These are phyloP conservation scores for Jaapia argillacea DNA, from an alignment of 768 basidiomycete genomes.

Conservation along the genomic window DNA sequence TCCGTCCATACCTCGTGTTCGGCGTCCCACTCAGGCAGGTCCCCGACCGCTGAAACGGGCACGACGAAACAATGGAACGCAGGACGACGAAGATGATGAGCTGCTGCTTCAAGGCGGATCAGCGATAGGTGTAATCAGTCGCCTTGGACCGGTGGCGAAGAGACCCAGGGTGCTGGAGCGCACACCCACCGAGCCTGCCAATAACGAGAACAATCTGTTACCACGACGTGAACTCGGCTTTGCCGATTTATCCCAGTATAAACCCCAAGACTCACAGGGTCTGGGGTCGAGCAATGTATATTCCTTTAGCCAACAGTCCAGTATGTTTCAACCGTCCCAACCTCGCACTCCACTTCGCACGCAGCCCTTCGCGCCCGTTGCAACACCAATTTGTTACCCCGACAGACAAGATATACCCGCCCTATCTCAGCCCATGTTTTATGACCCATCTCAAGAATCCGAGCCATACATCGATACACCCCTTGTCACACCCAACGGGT, in stretches of 20 bases:
- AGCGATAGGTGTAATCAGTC: too few relatives aligned
- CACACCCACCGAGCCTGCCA: conserved; percentile 24
- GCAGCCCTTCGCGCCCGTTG: not conserved
- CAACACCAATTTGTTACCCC: not conserved
- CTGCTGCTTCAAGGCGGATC: too few relatives aligned
- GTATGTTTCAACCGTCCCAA: too few relatives aligned
- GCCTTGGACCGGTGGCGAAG: conserved; percentile 6
- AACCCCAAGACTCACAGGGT: not conserved
- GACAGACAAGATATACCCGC: not conserved
- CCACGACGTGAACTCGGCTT: conserved; percentile 1
- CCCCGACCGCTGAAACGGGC: conserved; percentile 27
- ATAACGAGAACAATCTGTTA: conserved; percentile 5
- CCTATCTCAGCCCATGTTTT: too few relatives aligned
- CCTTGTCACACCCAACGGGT: conserved; percentile 43
- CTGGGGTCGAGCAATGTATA: too few relatives aligned
- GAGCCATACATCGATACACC: conserved; percentile 42
- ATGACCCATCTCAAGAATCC: conserved; percentile 30
- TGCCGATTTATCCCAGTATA: conserved; percentile 5
- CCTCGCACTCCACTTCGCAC: conserved; percentile 4
- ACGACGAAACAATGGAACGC: too few relatives aligned
- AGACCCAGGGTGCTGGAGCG: conserved; percentile 20
- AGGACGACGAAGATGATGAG: conserved; percentile 20
- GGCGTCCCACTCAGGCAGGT: conserved; percentile 36
- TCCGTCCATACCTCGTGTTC: conserved; percentile 34
- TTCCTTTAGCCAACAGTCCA: too few relatives aligned